Conservation (phyloP, 495 filamentous ascomycete species). For the Trichoderma asperelloides region DNA sequence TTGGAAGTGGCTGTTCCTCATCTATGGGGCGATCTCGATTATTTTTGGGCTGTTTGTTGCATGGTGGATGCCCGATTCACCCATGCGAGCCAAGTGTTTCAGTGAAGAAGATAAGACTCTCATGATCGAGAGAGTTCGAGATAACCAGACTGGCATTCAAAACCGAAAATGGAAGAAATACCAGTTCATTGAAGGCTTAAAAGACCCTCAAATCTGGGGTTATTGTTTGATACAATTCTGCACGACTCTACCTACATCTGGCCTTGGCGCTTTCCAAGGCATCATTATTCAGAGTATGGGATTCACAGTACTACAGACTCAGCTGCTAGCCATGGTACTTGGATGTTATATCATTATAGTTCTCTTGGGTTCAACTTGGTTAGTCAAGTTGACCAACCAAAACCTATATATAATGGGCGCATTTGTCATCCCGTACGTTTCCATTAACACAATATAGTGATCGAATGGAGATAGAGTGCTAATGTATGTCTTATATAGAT, state of each 20-base stretch:
- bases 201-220: slow-evolving; percentile 41
- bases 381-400: slow-evolving; percentile 55
- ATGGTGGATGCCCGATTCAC: slow-evolving; percentile 55
- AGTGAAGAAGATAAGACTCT: slow-evolving; percentile 46
- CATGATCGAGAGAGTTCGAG: slow-evolving; percentile 48
- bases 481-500: slow-evolving; percentile 18
- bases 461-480: neutral
- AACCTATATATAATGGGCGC: slow-evolving; percentile 56
- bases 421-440: slow-evolving; percentile 53
- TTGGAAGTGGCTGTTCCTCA: slow-evolving; percentile 47
- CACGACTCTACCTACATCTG: slow-evolving; percentile 59
- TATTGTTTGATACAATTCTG: slow-evolving; percentile 50
- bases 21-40: slow-evolving; percentile 44
- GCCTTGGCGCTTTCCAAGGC: slow-evolving; percentile 57
- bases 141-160: slow-evolving; percentile 59
- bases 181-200: slow-evolving; percentile 37
- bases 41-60: slow-evolving; percentile 48
- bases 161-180: slow-evolving; percentile 45
- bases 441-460: neutral
- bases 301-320: slow-evolving; percentile 43
- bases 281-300: slow-evolving; percentile 47
- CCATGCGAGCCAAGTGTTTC: slow-evolving; percentile 52
- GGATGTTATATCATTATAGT: slow-evolving; percentile 64
- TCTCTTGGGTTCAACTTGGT: slow-evolving; percentile 50
- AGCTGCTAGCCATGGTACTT: slow-evolving; percentile 58